These are phyloP conservation scores for Tetradesmus obliquus DNA, from an alignment of 139 green algal species.

Conservation along the genomic window DNA sequence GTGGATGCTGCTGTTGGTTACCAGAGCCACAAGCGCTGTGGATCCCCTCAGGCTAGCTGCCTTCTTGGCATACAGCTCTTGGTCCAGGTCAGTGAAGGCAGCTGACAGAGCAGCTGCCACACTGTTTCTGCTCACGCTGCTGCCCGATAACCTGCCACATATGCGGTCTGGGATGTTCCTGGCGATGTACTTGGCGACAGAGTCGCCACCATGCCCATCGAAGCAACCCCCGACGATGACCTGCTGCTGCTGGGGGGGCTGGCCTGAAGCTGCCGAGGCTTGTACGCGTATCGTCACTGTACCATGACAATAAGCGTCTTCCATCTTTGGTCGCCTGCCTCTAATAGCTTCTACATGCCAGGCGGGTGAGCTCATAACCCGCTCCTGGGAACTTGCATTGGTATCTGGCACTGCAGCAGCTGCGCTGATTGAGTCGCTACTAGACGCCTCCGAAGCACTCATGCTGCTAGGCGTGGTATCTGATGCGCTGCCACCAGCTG, in stretches of 20 bases:
- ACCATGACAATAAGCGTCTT: slow-evolving; percentile 50
- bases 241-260: not conserved
- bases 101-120: not conserved
- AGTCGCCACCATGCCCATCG: slow-evolving; percentile 60
- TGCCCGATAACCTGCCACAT: not conserved
- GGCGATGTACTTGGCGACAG: slow-evolving; percentile 36
- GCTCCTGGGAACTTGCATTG: not conserved
- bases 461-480: not conserved
- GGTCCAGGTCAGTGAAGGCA: slow-evolving; percentile 2
- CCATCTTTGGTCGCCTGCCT: slow-evolving; percentile 45
- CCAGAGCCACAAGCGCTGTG: slow-evolving; percentile 69
- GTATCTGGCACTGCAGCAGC: not conserved
- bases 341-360: not conserved
- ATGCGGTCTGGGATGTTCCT: not conserved
- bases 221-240: slow-evolving; percentile 37
- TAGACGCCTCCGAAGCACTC: not conserved
- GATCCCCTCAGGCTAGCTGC: slow-evolving; percentile 55
- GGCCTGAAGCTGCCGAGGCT: not conserved
- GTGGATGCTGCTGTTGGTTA: slow-evolving; percentile 34
- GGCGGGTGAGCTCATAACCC: not conserved
- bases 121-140: not conserved
- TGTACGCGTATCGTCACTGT: not conserved
- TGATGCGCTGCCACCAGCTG: not conserved
- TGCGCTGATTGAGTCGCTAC: not conserved
- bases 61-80: not conserved